These are phyloP conservation scores for Xerocomus amazonicus DNA, from an alignment of 1,284 basidiomycete genomes.

Conservation along the genomic window DNA sequence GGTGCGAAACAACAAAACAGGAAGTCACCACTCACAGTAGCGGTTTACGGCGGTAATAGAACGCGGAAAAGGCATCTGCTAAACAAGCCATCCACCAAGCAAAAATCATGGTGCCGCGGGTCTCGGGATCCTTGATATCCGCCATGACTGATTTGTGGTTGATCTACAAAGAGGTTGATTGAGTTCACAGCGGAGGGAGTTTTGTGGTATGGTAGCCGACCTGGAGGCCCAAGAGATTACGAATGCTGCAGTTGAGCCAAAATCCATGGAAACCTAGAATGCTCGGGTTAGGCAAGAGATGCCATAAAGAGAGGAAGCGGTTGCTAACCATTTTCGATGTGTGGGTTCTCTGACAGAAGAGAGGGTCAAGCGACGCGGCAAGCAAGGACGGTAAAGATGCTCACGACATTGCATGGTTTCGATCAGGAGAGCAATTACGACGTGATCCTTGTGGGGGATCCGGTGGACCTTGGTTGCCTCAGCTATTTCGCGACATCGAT, in stretches of 20 bases:
- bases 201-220: constrained; percentile 37
- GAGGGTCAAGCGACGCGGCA: constrained; percentile 13
- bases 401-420: constrained; percentile 79
- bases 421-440: constrained; percentile 71
- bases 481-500: constrained; percentile 77
- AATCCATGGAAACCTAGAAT: constrained; percentile 71
- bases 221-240: constrained; percentile 72
- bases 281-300: constrained; percentile 12
- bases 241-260: constrained; percentile 74
- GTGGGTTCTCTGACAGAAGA: constrained; percentile 54
- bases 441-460: constrained; percentile 75
- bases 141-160: constrained; percentile 75
- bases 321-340: constrained; percentile 56
- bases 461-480: constrained; percentile 84
- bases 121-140: constrained; percentile 65
- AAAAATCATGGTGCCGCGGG: constrained; percentile 76
- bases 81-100: constrained; percentile 76
- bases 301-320: constrained; percentile 10
- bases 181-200: constrained; percentile 4
- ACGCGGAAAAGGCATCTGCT: constrained; percentile 55
- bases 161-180: constrained; percentile 45
- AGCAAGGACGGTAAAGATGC: constrained; percentile 32
- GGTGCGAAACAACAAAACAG: constrained; percentile 1
- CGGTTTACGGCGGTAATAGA: constrained; percentile 61
- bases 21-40: constrained; percentile 55